These are phyloP conservation scores for Pouteria glomerata DNA, from an alignment of 148 eudicot genomes.

Conservation along the genomic window DNA sequence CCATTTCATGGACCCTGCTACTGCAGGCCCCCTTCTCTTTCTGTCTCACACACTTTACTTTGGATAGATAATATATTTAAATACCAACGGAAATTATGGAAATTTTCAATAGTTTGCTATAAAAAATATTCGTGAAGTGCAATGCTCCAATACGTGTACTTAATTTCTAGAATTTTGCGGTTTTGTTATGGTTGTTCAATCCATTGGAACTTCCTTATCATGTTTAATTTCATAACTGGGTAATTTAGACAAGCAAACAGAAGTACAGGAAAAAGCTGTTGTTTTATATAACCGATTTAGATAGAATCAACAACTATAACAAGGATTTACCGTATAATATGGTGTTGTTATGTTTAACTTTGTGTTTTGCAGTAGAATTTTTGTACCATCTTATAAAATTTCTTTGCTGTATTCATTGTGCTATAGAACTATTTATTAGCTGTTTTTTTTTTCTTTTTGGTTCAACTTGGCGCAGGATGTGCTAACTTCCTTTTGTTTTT, in stretches of 20 bases:
- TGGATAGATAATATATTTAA: background rate
- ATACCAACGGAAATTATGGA: background rate
- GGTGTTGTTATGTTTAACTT: background rate
- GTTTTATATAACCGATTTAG: too few species aligned
- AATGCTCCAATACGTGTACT: background rate
- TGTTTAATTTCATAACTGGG: background rate
- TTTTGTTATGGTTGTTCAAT: background rate
- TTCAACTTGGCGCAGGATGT: background rate
- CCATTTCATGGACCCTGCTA: background rate
- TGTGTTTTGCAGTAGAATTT: too few species aligned
- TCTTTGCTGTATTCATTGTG: background rate
- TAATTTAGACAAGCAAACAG: background rate
- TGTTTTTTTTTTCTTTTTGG: background rate
- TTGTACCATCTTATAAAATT: background rate
- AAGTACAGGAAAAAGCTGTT: background rate
- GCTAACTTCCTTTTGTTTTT: background rate
- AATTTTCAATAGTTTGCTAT: background rate
- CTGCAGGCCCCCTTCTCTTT: background rate
- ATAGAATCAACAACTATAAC: background rate
- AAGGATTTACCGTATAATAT: background rate
- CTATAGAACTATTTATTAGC: background rate
- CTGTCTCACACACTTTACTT: too few species aligned
- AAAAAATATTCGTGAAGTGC: background rate
- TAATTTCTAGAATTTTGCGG: background rate
- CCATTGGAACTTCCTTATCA: background rate